Conservation (phyloP, 140 eudicot species). For the Flaveria floridana region DNA sequence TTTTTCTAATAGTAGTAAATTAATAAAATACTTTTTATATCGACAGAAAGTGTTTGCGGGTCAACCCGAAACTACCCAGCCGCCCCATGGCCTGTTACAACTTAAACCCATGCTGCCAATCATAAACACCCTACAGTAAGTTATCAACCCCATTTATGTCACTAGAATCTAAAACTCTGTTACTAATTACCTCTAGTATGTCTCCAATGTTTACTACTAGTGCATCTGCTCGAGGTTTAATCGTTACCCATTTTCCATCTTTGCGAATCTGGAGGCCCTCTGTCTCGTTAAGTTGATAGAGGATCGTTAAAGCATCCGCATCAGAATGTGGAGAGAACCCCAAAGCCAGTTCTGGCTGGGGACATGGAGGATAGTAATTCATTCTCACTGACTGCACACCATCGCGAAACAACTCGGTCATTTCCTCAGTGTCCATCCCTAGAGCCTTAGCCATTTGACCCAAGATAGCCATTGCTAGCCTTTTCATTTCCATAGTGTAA, state of each 20-base stretch:
- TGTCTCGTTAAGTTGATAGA: constrained; percentile 55
- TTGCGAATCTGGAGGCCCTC: constrained; percentile 70
- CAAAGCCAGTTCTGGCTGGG: constrained; percentile 61
- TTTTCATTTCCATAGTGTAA: constrained; percentile 51
- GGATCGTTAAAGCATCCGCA: constrained; percentile 64
- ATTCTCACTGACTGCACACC: constrained; percentile 67
- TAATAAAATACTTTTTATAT: background rate
- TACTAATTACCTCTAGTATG: constrained; percentile 60
- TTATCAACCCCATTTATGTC: background rate
- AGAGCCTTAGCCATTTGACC: constrained; percentile 57
- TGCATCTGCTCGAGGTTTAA: constrained; percentile 54
- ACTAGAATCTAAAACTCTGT: background rate
- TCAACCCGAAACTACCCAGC: background rate
- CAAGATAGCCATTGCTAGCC: constrained; percentile 45
- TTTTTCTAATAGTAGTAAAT: background rate
- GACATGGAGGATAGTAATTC: constrained; percentile 85
- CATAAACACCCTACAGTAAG: background rate
- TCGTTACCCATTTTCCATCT: constrained; percentile 64
- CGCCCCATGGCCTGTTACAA: background rate
- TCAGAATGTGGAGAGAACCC: constrained; percentile 80
- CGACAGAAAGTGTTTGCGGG: background rate
- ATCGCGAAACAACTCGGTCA: constrained; percentile 45
- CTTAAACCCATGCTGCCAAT: background rate
- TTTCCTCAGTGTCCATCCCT: constrained; percentile 48
- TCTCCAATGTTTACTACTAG: constrained; percentile 73